These are phyloP conservation scores for Piromyces sp. DNA, from an alignment of 192 early-diverging fungal species.

Conservation along the genomic window DNA sequence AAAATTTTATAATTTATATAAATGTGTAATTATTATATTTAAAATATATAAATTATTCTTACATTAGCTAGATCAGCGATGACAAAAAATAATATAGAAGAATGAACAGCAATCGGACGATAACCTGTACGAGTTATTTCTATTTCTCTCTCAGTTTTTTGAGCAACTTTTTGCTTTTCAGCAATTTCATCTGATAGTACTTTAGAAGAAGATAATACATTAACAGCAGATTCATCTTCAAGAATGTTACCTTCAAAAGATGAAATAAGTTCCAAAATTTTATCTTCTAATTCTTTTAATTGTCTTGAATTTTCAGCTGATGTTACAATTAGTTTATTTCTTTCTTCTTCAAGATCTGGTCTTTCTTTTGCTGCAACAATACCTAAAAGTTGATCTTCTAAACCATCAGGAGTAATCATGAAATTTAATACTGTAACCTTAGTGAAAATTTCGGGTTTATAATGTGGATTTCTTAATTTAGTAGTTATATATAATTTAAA, in stretches of 20 bases:
- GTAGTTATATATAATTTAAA: slow-evolving; percentile 46
- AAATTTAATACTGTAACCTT: slow-evolving; percentile 47
- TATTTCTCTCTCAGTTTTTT: slow-evolving; percentile 41
- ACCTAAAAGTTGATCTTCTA: slow-evolving; percentile 39
- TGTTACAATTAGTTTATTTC: slow-evolving; percentile 32
- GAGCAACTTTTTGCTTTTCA: slow-evolving; percentile 37
- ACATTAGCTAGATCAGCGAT: slow-evolving; percentile 45
- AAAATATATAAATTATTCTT: slow-evolving; percentile 1
- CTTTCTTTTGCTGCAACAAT: slow-evolving; percentile 43
- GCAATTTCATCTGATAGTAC: slow-evolving; percentile 39
- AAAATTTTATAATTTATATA: too few species aligned
- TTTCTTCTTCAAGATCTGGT: slow-evolving; percentile 48
- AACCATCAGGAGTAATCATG: slow-evolving; percentile 43
- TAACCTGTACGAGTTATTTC: slow-evolving; percentile 39
- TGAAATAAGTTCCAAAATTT: slow-evolving; percentile 31
- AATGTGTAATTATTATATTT: too few species aligned
- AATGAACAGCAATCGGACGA: slow-evolving; percentile 36
- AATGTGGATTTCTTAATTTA: slow-evolving; percentile 40
- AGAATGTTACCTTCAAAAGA: slow-evolving; percentile 33
- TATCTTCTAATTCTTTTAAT: slow-evolving; percentile 45
- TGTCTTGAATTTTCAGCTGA: slow-evolving; percentile 42
- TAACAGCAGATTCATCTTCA: slow-evolving; percentile 43
- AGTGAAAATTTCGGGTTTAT: slow-evolving; percentile 41
- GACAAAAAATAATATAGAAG: slow-evolving; percentile 40
- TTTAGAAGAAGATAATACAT: slow-evolving; percentile 33